Evolutionary conservation across 306 rosid genomes (phyloP).

Genomic region (Ammopiptanthus mongolicus): DNA sequence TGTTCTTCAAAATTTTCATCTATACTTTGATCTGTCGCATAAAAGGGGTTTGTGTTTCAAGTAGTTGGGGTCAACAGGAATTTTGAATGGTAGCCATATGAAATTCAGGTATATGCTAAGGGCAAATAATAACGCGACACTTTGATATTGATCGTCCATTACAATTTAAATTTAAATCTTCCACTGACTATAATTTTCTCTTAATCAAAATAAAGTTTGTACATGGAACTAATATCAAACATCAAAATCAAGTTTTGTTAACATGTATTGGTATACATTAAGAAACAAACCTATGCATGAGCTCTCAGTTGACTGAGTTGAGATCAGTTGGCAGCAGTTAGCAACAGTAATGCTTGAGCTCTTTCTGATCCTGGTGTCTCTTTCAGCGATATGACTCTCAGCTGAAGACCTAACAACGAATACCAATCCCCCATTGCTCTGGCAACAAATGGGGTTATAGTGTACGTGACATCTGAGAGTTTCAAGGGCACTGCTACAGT

Average conservation of each 20-base stretch:
- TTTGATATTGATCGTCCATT: background rate
- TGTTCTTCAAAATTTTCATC: too few relatives aligned
- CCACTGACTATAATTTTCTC: background rate
- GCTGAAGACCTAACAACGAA: too few relatives aligned
- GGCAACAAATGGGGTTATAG: too few relatives aligned
- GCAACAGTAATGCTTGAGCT: too few relatives aligned
- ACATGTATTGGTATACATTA: background rate
- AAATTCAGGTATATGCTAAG: background rate
- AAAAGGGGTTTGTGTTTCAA: background rate
- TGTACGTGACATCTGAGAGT: too few relatives aligned
- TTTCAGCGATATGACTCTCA: too few relatives aligned
- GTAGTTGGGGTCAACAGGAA: background rate
- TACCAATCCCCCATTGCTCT: too few relatives aligned
- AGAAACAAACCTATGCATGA: too few relatives aligned
- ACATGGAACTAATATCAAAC: background rate
- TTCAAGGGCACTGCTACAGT: too few relatives aligned
- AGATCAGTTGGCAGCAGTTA: too few relatives aligned
- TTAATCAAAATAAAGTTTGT: background rate
- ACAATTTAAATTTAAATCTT: background rate
- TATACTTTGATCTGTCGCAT: background rate
- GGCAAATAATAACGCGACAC: background rate
- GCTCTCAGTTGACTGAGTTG: too few relatives aligned
- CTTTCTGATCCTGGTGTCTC: too few relatives aligned
- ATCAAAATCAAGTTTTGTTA: background rate
- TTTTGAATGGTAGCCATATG: background rate